phyloP scores from a whole-genome alignment of 2,329 filamentous ascomycete species.

The Trichoderma aggressivum region DNA sequence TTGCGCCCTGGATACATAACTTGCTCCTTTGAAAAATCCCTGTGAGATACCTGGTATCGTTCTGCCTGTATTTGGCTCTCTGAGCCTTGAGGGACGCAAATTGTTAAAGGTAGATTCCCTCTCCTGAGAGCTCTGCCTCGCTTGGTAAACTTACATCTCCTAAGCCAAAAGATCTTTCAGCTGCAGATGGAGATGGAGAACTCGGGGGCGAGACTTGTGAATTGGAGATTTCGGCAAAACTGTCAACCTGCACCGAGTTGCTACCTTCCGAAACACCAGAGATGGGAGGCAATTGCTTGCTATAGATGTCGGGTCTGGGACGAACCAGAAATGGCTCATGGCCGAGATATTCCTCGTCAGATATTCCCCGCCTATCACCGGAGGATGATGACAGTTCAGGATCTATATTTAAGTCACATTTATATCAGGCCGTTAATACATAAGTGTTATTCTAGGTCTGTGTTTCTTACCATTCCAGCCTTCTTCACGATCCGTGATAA shows the following conservation, averaged over 20 bases:
- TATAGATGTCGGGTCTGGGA: neutral
- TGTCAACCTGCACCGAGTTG: neutral
- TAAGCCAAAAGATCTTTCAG: too few relatives aligned
- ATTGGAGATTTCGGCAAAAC: neutral
- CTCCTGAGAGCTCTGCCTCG: too few relatives aligned
- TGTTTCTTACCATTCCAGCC: neutral
- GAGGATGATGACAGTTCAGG: neutral
- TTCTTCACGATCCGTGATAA: rapidly evolving
- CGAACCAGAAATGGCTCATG: neutral
- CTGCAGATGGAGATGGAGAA: too few relatives aligned
- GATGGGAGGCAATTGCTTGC: neutral
- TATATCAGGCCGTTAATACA: neutral
- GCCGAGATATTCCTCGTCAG: neutral
- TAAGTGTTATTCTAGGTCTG: neutral
- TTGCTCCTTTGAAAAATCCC: too few relatives aligned
- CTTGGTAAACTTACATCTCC: too few relatives aligned
- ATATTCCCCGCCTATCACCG: neutral
- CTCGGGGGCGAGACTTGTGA: too few relatives aligned
- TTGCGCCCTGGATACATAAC: too few relatives aligned
- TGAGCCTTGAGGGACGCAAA: too few relatives aligned
- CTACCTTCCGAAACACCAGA: neutral
- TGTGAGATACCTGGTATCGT: too few relatives aligned
- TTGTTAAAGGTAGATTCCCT: too few relatives aligned
- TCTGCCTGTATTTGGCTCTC: too few relatives aligned
- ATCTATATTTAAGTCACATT: neutral